phyloP scores from a whole-genome alignment of 2,329 filamentous ascomycete genomes.

The Sphaceloma murrayae region DNA sequence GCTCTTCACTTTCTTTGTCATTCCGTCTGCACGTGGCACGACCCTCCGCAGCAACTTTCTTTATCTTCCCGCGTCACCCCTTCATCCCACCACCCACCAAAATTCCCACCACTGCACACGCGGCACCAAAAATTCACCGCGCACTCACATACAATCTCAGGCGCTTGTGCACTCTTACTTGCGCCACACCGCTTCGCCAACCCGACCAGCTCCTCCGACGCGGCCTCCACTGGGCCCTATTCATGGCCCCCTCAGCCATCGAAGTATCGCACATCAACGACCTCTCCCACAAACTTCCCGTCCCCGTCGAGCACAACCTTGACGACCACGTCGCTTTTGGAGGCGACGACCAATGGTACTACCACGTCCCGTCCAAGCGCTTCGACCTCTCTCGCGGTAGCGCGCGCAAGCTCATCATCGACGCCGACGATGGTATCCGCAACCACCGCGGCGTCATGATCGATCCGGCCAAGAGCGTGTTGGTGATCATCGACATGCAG shows the following conservation, averaged over 20 bases:
- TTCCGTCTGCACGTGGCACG: constrained; percentile 8
- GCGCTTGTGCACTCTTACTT: background rate
- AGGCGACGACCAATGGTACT: constrained; percentile 35
- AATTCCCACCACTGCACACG: background rate
- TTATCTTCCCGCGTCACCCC: background rate
- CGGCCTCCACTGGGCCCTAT: constrained; percentile 13
- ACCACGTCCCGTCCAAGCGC: constrained; percentile 32
- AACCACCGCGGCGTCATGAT: constrained; percentile 36
- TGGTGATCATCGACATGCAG: constrained; percentile 30
- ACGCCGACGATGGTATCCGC: constrained; percentile 33
- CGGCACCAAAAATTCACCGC: constrained; percentile 8
- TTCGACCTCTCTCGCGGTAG: constrained; percentile 35
- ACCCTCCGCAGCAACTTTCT: background rate
- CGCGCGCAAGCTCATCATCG: constrained; percentile 30
- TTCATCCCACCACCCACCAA: constrained; percentile 9
- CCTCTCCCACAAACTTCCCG: constrained; percentile 20
- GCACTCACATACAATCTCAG: background rate
- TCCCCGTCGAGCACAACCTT: constrained; percentile 25
- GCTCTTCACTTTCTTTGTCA: constrained; percentile 1
- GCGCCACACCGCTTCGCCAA: background rate
- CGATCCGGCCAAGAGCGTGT: constrained; percentile 29
- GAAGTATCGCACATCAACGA: constrained; percentile 26
- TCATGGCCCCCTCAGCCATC: constrained; percentile 26
- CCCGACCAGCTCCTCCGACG: background rate
- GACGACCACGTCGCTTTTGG: constrained; percentile 35